Percentiles rank a stretch among this genome's conserved stretches.
Evolutionary conservation across 75 land plant species (phyloP).

Genomic region (Picea sitchensis): DNA sequence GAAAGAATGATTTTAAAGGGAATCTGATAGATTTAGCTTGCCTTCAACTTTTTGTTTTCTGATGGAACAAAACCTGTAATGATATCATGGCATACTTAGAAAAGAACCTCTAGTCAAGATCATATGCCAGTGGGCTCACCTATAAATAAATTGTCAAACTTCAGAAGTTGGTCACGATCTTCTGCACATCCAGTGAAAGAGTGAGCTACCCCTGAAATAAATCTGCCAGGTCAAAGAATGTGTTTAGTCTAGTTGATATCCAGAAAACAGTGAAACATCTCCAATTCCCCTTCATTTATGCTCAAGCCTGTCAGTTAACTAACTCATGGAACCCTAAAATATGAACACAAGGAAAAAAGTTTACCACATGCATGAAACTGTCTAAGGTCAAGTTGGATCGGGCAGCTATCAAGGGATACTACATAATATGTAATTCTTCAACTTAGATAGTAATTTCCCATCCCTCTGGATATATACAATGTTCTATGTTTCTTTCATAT

Average conservation of each 20-base stretch:
- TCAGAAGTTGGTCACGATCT: conserved; percentile 71
- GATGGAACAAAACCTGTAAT: not conserved
- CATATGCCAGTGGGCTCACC: conserved; percentile 33
- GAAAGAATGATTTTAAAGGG: not conserved
- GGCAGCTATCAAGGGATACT: not conserved
- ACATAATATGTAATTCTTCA: not conserved
- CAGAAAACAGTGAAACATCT: not conserved
- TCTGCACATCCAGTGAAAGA: conserved; percentile 91
- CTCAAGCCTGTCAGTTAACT: not conserved
- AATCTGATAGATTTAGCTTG: not conserved
- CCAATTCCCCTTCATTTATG: not conserved
- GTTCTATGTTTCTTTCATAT: too few relatives aligned
- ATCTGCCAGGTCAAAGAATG: conserved; percentile 37
- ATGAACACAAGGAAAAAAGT: not conserved
- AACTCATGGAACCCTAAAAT: not conserved
- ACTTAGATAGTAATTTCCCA: not conserved
- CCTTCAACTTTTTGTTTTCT: not conserved
- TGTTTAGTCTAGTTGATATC: not conserved
- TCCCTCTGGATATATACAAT: not conserved
- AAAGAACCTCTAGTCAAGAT: too few relatives aligned
- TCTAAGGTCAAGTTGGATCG: not conserved
- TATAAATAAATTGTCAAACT: conserved; percentile 68
- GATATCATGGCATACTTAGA: not conserved
- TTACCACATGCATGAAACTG: not conserved
- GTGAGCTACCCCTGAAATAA: conserved; percentile 81